Conservation (phyloP, 345 rosid genomes). For the Eucalyptus pauciflora region DNA sequence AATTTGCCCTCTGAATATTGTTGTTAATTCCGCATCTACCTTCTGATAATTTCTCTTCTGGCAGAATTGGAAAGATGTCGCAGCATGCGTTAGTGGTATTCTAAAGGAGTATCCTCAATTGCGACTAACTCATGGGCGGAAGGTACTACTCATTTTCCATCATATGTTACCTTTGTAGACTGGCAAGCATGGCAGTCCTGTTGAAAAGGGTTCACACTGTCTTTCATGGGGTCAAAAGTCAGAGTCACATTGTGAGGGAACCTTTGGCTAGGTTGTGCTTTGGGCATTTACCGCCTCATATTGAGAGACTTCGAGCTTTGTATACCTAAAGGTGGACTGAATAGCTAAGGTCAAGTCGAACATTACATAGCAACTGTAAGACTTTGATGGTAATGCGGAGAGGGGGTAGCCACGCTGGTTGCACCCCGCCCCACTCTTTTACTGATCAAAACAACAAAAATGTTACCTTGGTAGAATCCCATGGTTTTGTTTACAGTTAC, state of each 20-base stretch:
- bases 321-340: background rate
- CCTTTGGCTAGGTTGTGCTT: background rate
- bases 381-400: background rate
- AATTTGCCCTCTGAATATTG: background rate
- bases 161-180: background rate
- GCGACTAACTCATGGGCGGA: constrained; percentile 9
- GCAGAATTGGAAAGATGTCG: constrained; percentile 42
- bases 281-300: background rate
- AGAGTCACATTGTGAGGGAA: background rate
- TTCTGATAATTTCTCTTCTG: background rate
- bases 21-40: background rate
- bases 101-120: constrained; percentile 2
- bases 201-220: background rate
- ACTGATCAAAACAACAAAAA: background rate
- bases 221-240: background rate
- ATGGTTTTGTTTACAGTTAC: background rate
- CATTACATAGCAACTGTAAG: background rate
- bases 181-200: background rate
- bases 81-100: background rate
- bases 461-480: background rate
- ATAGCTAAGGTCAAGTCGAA: background rate
- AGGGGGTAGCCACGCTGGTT: background rate
- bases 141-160: background rate
- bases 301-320: background rate
- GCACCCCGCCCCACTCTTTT: background rate